Percentiles rank a stretch among this genome's conserved stretches.
phyloP scores from a whole-genome alignment of 192 early-diverging fungal species.

The Phlyctochytrium planicorne region DNA sequence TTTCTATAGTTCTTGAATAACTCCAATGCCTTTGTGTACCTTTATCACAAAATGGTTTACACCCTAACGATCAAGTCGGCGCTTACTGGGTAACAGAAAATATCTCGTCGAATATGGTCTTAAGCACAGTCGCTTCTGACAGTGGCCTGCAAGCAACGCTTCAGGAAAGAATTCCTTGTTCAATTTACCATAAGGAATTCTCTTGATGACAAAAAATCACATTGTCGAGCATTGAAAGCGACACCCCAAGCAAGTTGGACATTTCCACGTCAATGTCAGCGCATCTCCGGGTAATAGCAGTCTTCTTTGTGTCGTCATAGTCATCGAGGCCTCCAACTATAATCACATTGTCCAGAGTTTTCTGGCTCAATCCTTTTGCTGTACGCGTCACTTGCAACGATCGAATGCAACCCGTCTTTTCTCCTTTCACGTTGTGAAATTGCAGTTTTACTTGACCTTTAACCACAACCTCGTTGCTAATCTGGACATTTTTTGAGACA shows the following conservation, averaged over 20 bases:
- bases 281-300: conserved; percentile 70
- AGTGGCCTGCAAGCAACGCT: conserved; percentile 81
- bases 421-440: conserved; percentile 76
- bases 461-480: conserved; percentile 73
- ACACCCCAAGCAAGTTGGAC: conserved; percentile 83
- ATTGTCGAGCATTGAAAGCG: conserved; percentile 89
- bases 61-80: not conserved
- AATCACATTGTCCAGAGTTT: too few relatives aligned
- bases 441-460: conserved; percentile 89
- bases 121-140: conserved; percentile 78
- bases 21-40: conserved; percentile 89
- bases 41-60: conserved; percentile 10
- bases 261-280: conserved; percentile 85
- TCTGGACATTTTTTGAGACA: too few relatives aligned
- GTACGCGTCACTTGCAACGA: conserved; percentile 71
- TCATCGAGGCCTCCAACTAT: conserved; percentile 68
- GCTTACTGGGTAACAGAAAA: conserved; percentile 63
- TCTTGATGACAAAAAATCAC: conserved; percentile 99
- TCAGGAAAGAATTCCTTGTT: conserved; percentile 7
- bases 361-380: conserved; percentile 53
- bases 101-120: conserved; percentile 99
- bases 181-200: conserved; percentile 87
- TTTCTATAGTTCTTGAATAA: conserved; percentile 78
- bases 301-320: conserved; percentile 15
- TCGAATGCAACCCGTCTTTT: conserved; percentile 72